Evolutionary conservation across 2,329 filamentous ascomycete species (phyloP), one percentile per base, ranked within the genome.

Genomic region (Epichloe bromicola): DNA sequence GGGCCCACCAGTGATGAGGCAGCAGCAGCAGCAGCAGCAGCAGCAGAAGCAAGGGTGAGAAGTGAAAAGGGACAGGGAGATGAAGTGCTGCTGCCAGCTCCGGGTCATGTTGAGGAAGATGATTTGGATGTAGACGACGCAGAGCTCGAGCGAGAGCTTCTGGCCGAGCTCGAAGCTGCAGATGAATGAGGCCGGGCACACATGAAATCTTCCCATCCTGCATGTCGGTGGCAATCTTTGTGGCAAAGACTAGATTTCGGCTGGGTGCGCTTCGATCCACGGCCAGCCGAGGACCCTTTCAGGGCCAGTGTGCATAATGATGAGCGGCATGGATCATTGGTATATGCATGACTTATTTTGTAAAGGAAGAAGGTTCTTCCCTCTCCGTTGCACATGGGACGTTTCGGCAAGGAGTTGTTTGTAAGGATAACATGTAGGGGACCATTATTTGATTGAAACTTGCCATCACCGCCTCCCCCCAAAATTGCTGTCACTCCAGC

Each of bases 101-200:
- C 39, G 42, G 64, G 44, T 57, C 59, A 46, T 56, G 59, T 23
- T 62, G 52, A 17, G 53, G 63, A 63, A n/a, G 61, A 64, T 40
- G 63, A 63, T 7, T 64, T 65, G n/a, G 72, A 71, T 41, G 66
- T 71, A 48, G 72, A 74, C 43, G 75, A 78, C 10, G 75, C 76
- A 50, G 80, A 82, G 58, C 65, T 83, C 47, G 82, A 83, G 63
- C 76, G 78, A 38, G 80, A 83, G 58, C 70, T 85, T 61, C 68
- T 81, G 59, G 79, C 79, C 1, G 80, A 78, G 56, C 68, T 82
- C 56, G 78, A 80, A 58, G 64, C 65, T 15, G 62, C 61, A 19
- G 61, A 58, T 36, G 63, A 59, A 26, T 62, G 51, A 59, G 14
- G 43, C 30, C 30, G 30, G 30, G 30, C 30, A 30, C 26, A 30